Evolutionary conservation across 2,329 filamentous ascomycete species (phyloP), one percentile per base, ranked within the genome.

Genomic region (Colletotrichum paranaense): DNA sequence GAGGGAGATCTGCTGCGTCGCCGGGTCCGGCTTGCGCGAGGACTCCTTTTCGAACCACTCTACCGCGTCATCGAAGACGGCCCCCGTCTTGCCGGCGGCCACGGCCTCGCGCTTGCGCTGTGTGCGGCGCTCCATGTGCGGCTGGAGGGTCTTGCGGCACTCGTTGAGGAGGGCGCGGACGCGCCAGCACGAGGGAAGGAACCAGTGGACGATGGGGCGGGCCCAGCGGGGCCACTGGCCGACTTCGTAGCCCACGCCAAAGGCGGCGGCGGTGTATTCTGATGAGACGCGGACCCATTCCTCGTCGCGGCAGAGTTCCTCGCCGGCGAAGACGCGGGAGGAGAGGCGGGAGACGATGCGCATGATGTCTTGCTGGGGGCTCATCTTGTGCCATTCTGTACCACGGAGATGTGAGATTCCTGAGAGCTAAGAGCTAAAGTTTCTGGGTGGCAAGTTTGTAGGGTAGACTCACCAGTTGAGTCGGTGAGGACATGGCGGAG

Each of bases 321-420:
- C 66, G 5, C 77, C 77, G 59, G 77, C 74, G 49, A 78, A 78
- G 1, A 78, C 74, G 22, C 72, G 55, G 12, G 74, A 74, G 7
- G 77, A 73, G 38, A 77, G 67, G 8, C 74, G 74, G 0, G 76
- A 59, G 7, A 77, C 67, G 12, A 76, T 67, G n/a, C 26, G 59
- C 3, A 67, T 60, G 1, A 71, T 68, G 38, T 70, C 69, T 7
- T 56, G 24, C 5, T 66, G 63, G 19, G 68, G 66, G 1, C 38
- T 59, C 2, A 76, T 70, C 14, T 73, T 46, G 58, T 76, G 72
- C 74, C 75, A 76, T 28, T 75, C 73, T 76, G 52, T 11, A 5
- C 5, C 11, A 30, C 1, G 16, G 9, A 12, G 1, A 2, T 1
- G 11, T 1, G 32, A 28, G 2, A 30, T 70, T n/a, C 60, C 24